A percentile compares a stretch with the other conserved stretches of the same genome.
These are phyloP conservation scores for Saksenaea vasiformis DNA, from an alignment of 371 early-diverging fungal species.

Conservation along the genomic window DNA sequence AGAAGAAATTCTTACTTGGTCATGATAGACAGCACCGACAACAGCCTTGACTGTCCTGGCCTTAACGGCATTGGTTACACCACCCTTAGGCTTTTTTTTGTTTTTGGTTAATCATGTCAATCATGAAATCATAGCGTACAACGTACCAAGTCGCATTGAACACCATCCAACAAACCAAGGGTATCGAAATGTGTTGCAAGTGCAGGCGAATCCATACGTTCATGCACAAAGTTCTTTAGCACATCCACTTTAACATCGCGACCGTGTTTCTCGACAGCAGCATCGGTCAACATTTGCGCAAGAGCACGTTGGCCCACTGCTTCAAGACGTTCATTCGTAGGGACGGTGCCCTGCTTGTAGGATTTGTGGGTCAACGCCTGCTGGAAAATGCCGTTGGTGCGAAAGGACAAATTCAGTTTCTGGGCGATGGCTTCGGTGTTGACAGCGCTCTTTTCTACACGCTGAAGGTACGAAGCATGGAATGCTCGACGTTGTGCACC, in stretches of 20 bases:
- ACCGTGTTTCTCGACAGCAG: conserved; percentile 12
- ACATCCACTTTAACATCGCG: conserved; percentile 15
- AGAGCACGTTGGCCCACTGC: conserved; percentile 57
- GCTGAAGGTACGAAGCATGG: neutral
- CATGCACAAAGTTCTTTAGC: conserved; percentile 11
- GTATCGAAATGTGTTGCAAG: conserved; percentile 34
- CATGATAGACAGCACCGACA: conserved; percentile 56
- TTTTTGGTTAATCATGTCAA: neutral
- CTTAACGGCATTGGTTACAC: conserved; percentile 23
- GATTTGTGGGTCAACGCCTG: conserved; percentile 78
- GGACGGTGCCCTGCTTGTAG: conserved; percentile 56
- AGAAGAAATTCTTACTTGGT: conserved; percentile 27
- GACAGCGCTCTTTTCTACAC: neutral
- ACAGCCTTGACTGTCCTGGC: conserved; percentile 47
- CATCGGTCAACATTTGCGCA: conserved; percentile 32
- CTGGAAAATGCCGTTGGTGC: conserved; percentile 47
- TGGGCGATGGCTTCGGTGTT: conserved; percentile 13
- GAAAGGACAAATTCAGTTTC: conserved; percentile 46
- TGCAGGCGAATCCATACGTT: conserved; percentile 7
- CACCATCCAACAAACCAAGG: conserved; percentile 30
- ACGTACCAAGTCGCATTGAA: conserved; percentile 41
- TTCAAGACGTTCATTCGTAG: conserved; percentile 69
- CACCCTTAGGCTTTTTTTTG: neutral
- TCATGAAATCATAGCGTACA: neutral
- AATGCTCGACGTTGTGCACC: conserved; percentile 1